phyloP scores from a whole-genome alignment of 2,329 filamentous ascomycete genomes.

The Chalaropsis thielavioides region DNA sequence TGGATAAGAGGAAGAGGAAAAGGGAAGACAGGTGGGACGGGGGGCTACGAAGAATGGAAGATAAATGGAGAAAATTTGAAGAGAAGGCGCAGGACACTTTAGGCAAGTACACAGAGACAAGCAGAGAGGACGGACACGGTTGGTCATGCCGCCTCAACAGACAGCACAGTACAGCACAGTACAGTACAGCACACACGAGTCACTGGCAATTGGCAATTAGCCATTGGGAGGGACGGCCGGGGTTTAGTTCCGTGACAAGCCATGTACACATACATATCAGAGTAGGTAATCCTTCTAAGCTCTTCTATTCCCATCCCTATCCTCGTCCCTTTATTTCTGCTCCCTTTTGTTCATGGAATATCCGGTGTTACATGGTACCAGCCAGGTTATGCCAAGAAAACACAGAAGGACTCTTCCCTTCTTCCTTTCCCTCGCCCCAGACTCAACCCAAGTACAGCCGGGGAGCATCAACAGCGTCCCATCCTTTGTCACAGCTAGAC shows the following conservation, averaged over 20 bases:
- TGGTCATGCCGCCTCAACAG: constrained; percentile 1
- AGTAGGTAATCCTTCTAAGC: not conserved
- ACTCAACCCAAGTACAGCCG: not conserved
- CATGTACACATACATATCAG: not conserved
- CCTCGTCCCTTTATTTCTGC: not conserved
- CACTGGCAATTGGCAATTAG: not conserved
- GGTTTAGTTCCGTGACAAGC: constrained; percentile 1
- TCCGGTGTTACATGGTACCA: not conserved
- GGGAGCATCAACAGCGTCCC: not conserved
- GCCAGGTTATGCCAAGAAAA: not conserved
- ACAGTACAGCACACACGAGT: constrained; percentile 5
- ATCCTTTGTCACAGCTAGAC: not conserved
- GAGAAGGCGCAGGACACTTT: constrained; percentile 20
- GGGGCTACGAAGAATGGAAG: constrained; percentile 27
- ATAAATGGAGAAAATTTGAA: constrained; percentile 21
- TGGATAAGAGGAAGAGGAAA: constrained; percentile 19
- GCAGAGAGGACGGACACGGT: constrained; percentile 26
- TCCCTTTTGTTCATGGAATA: not conserved
- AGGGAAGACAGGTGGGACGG: constrained; percentile 23
- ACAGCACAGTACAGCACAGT: not conserved
- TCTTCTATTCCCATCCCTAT: not conserved
- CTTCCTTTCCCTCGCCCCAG: not conserved
- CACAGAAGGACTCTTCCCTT: not conserved
- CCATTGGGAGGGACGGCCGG: not conserved
- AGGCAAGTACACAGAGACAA: constrained; percentile 18